Percentiles rank a stretch among this genome's conserved stretches.
Evolutionary conservation across 2,329 filamentous ascomycete genomes (phyloP).

Genomic region (Podosphaera leucotricha): DNA sequence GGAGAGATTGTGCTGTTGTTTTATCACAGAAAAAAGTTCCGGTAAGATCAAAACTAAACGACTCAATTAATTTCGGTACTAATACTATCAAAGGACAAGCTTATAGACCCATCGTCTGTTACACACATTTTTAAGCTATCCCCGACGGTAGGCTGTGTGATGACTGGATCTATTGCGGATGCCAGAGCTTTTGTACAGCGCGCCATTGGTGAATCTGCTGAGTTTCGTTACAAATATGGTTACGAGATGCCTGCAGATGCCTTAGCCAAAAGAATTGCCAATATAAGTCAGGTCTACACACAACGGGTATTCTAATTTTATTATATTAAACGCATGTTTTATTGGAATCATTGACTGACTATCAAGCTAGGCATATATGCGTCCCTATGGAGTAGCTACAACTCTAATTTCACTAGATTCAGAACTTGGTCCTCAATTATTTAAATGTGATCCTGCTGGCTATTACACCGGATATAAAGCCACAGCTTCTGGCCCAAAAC

Average conservation of each 20-base stretch:
- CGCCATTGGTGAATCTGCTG: slow-evolving; percentile 83
- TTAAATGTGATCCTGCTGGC: slow-evolving; percentile 94
- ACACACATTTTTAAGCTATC: slow-evolving; percentile 96
- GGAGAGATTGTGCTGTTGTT: slow-evolving; percentile 92
- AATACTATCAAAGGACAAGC: slow-evolving; percentile 51
- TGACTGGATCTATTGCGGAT: slow-evolving; percentile 97
- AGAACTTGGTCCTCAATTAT: slow-evolving; percentile 80
- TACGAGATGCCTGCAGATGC: slow-evolving; percentile 99
- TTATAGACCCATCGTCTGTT: slow-evolving; percentile 92
- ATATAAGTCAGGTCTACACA: slow-evolving; percentile 98
- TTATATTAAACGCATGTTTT: no score
- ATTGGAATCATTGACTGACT: slow-evolving; percentile 4
- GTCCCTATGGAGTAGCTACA: slow-evolving; percentile 83
- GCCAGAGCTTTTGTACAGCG: slow-evolving; percentile 80
- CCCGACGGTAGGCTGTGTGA: slow-evolving; percentile 87
- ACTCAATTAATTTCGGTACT: slow-evolving; percentile 5
- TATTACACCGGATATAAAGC: slow-evolving; percentile 99
- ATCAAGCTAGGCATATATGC: slow-evolving; percentile 63
- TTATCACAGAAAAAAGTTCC: slow-evolving; percentile 99
- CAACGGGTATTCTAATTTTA: slow-evolving; percentile 40
- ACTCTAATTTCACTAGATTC: slow-evolving; percentile 87
- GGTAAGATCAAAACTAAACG: slow-evolving; percentile 30
- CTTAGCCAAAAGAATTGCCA: slow-evolving; percentile 85
- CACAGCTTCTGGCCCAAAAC: slow-evolving; percentile 88
- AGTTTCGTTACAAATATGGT: slow-evolving; percentile 95